Base-by-base conservation (phyloP, 2,329 filamentous ascomycete genomes). In the Cryphonectria nitschkei region DNA sequence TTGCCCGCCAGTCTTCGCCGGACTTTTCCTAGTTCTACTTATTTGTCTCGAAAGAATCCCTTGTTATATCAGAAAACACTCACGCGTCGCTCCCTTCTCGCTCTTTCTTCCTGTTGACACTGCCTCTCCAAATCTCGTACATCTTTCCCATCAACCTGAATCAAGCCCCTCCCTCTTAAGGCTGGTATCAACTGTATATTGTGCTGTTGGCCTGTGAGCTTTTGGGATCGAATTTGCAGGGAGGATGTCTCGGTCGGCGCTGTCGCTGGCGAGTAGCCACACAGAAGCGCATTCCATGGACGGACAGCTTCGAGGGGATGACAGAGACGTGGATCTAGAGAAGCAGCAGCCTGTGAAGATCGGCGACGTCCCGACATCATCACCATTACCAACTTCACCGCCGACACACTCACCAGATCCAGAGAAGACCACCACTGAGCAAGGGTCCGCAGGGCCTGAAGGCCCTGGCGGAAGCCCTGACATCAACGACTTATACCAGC, bases 401-500 rank as follows among this genome's bases (percentile, higher is more conserved):
- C 16, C 37, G 26, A 29, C 52, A 7, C 56, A 43, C 4, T 63
- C 54, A 16, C 54, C 7, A 46, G 26, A 60, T 32, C 54, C 13
- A 46, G 66, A 43, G 26, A 9, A 50, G 22, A 50, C 22, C 7
- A n/a, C 43, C 41, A 14, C 50, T 16, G 64, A 70, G 60, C 50
- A 68, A 19, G 61, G 26, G 7, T 52, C 68, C 19, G 43, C 19
- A 50, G 70, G 62, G n/a, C 67, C 70, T 22, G 9, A 32, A 34
- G 68, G 65, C 26, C 62, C 68, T 39, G 68, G 61, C 11, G 71
- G 66, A 7, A 68, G 66, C 3, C 70, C 64, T 26, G 60, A 65
- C 7, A 46, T n/a, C 16, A 54, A 83, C 52, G 77, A 81, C 41
- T 83, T 86, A 69, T 88, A 84, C 79, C 79, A 85, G 71, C 87